phyloP scores from a whole-genome alignment of 306 rosid genomes.

The peach (Prunus persica) region Prunus_persica_NCBIv2 NC_034013.1:15893001-15893500 shows the following conservation, averaged over 20 bases:
- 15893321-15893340: conserved; percentile 11
- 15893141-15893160: conserved; percentile 26
- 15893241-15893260: conserved; percentile 11
- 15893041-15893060: too few species aligned
- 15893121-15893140: conserved; percentile 24
- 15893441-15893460: background rate
- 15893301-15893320: conserved; percentile 28
- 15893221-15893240: conserved; percentile 5
- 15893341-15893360: background rate
- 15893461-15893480: conserved; percentile 2
- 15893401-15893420: background rate
- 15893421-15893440: background rate
- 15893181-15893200: conserved; percentile 14
- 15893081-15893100: background rate
- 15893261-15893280: conserved; percentile 13
- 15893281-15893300: conserved; percentile 28
- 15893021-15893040: too few species aligned
- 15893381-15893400: background rate
- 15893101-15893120: conserved; percentile 26
- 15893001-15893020: too few species aligned
- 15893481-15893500: background rate
- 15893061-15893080: background rate
- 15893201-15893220: conserved; percentile 28
- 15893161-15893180: conserved; percentile 24
- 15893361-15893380: background rate